Evolutionary conservation across 306 rosid genomes (phyloP).

Genomic region (Castanopsis chinensis): DNA sequence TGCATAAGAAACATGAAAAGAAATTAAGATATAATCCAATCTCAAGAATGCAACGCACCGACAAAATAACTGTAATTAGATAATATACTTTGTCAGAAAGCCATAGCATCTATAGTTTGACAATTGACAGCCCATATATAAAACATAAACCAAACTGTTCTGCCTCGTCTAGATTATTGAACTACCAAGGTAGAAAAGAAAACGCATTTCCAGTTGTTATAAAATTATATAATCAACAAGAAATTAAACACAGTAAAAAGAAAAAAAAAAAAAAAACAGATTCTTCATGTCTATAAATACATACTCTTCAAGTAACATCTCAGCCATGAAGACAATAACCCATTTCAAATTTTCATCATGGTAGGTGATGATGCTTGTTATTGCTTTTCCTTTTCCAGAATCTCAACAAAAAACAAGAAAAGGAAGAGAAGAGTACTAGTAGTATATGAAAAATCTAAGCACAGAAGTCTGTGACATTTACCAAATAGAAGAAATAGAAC

Average conservation of each 20-base stretch:
- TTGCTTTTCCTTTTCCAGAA: neutral
- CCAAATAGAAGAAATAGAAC: neutral
- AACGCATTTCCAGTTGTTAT: neutral
- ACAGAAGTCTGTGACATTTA: neutral
- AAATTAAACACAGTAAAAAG: neutral
- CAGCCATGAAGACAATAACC: neutral
- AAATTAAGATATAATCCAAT: neutral
- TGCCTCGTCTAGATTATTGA: too few species aligned
- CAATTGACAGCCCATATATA: neutral
- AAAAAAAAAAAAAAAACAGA: neutral
- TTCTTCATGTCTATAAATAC: neutral
- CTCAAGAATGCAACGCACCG: neutral
- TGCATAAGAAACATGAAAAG: neutral
- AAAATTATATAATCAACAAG: neutral
- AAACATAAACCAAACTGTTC: neutral
- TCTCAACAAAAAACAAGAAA: neutral
- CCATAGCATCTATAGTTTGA: neutral
- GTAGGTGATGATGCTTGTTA: neutral
- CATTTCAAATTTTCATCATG: neutral
- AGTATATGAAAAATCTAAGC: neutral
- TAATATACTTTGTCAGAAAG: neutral
- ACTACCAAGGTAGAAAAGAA: too few species aligned
- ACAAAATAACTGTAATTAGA: neutral
- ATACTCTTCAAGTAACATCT: neutral
- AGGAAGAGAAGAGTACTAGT: neutral